A percentile compares a stretch with the other conserved stretches of the same genome.
Evolutionary conservation across 371 early-diverging fungal genomes (phyloP).

Genomic region (Rhizopus arrhizus): DNA sequence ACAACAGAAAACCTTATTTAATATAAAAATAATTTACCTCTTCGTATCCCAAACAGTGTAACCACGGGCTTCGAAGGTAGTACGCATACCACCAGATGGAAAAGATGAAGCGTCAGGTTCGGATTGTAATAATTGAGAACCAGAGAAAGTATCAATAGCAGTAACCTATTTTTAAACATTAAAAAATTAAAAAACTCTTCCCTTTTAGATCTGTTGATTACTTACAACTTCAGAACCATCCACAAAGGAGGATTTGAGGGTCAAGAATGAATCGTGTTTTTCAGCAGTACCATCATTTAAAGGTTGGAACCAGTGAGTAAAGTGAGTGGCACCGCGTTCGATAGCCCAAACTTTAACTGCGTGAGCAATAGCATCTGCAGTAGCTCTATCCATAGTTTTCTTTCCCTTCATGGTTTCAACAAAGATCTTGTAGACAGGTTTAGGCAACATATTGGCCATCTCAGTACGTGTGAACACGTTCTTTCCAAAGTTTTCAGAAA

Average conservation of each 20-base stretch:
- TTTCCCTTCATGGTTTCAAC: slow-evolving; percentile 88
- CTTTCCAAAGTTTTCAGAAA: slow-evolving; percentile 89
- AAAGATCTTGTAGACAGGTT: slow-evolving; percentile 91
- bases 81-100: slow-evolving; percentile 97
- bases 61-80: slow-evolving; percentile 98
- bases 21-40: slow-evolving; percentile 35
- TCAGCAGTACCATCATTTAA: slow-evolving; percentile 97
- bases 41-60: slow-evolving; percentile 98
- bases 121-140: slow-evolving; percentile 94
- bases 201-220: background rate
- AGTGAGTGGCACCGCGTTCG: slow-evolving; percentile 94
- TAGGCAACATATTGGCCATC: slow-evolving; percentile 89
- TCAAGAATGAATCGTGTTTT: slow-evolving; percentile 98
- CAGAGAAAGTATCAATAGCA: slow-evolving; percentile 94
- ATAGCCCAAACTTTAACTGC: slow-evolving; percentile 97
- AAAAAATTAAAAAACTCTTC: too few species aligned
- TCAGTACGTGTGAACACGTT: slow-evolving; percentile 90
- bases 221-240: slow-evolving; percentile 79
- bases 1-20: too few species aligned
- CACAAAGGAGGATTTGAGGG: slow-evolving; percentile 73
- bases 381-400: slow-evolving; percentile 83
- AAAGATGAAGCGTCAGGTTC: slow-evolving; percentile 99
- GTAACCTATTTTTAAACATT: slow-evolving; percentile 51
- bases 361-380: slow-evolving; percentile 97
- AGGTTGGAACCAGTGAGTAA: slow-evolving; percentile 99